phyloP scores from a whole-genome alignment of 2,329 filamentous ascomycete species.

The Pestalotiopsis sp. region DNA sequence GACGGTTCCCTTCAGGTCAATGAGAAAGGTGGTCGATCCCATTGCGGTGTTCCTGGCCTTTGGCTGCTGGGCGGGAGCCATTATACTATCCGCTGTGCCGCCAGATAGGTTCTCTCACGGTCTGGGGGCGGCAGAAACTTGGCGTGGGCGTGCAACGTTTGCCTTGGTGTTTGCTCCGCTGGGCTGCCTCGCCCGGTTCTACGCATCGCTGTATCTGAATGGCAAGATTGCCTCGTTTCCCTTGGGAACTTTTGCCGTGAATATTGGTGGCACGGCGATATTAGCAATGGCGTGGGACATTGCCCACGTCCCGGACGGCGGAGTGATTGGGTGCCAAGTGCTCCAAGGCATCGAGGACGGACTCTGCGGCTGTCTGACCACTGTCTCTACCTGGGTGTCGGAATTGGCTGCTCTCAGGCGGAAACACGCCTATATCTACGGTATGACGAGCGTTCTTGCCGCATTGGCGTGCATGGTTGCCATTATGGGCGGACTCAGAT shows the following conservation, averaged over 20 bases:
- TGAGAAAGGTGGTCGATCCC: slow-evolving; percentile 66
- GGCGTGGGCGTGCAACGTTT: slow-evolving; percentile 78
- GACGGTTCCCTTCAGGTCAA: slow-evolving; percentile 58
- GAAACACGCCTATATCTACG: slow-evolving; percentile 68
- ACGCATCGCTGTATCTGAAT: slow-evolving; percentile 73
- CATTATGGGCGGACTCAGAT: slow-evolving; percentile 76
- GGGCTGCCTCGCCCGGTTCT: slow-evolving; percentile 77
- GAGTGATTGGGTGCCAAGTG: slow-evolving; percentile 67
- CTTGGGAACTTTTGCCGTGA: slow-evolving; percentile 82
- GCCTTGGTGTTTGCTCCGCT: slow-evolving; percentile 81
- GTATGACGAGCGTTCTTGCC: slow-evolving; percentile 58
- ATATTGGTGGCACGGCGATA: slow-evolving; percentile 75
- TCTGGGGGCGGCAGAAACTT: slow-evolving; percentile 51
- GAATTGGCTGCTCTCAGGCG: slow-evolving; percentile 57
- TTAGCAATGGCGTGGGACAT: slow-evolving; percentile 79
- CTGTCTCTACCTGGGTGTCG: slow-evolving; percentile 67
- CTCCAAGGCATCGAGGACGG: slow-evolving; percentile 69
- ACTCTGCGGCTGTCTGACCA: slow-evolving; percentile 69
- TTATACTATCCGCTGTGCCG: slow-evolving; percentile 73
- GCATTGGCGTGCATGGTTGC: slow-evolving; percentile 64
- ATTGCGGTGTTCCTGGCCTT: slow-evolving; percentile 65
- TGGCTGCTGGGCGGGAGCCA: slow-evolving; percentile 77
- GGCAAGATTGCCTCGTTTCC: slow-evolving; percentile 69
- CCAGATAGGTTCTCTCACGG: slow-evolving; percentile 51
- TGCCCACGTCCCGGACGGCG: slow-evolving; percentile 63